Conservation (phyloP, 1,284 basidiomycete species). For the Phellopilus nigrolimitatus region DNA sequence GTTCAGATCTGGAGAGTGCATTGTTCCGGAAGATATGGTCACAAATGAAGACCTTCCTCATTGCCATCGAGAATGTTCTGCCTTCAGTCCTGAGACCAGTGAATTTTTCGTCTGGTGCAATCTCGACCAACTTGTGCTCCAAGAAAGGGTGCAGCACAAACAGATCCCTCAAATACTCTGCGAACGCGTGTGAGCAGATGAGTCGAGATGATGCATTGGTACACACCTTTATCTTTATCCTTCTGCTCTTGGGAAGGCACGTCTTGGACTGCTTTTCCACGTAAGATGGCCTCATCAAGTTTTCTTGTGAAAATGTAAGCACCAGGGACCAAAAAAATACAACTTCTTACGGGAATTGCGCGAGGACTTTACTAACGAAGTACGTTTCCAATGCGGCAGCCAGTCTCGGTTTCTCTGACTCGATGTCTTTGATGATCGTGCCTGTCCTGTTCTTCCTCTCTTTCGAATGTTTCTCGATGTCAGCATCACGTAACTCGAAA, state of each 20-base stretch:
- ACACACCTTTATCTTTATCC: not conserved
- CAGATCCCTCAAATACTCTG: slow-evolving; percentile 3
- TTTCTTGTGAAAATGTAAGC: not conserved
- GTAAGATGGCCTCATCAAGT: slow-evolving; percentile 1
- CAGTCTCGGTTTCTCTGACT: not conserved
- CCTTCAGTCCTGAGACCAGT: not conserved
- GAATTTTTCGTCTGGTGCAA: not conserved
- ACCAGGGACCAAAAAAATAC: not conserved
- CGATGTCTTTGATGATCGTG: not conserved
- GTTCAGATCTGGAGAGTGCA: slow-evolving; percentile 1
- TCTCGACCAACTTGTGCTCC: not conserved
- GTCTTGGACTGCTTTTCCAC: not conserved
- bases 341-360: slow-evolving; percentile 20
- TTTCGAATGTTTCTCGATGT: not conserved
- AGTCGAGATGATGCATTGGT: not conserved
- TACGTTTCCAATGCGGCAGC: slow-evolving; percentile 10
- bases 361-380: slow-evolving; percentile 16
- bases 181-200: not conserved
- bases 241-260: not conserved
- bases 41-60: slow-evolving; percentile 9
- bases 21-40: slow-evolving; percentile 1
- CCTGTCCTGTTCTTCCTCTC: slow-evolving; percentile 3
- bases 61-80: slow-evolving; percentile 1
- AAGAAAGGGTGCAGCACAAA: not conserved
- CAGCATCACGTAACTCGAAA: slow-evolving; percentile 26